Conservation (phyloP, 805 yeast species). For the Suhomyces sp. region DNA sequence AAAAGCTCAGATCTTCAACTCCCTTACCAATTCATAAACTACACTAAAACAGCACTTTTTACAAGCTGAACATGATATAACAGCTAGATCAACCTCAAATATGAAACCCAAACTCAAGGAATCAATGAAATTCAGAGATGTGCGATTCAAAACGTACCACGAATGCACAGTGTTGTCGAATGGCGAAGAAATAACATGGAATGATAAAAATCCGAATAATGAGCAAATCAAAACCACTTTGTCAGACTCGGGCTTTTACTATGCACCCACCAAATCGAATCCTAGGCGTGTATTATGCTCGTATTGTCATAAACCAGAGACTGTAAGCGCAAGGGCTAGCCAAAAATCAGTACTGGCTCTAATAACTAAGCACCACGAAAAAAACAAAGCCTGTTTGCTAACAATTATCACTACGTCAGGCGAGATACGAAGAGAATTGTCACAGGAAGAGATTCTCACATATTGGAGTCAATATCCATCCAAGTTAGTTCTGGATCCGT, state of each 20-base stretch:
- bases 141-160: slow-evolving; percentile 18
- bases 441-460: neutral
- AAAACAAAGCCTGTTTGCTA: slow-evolving; percentile 8
- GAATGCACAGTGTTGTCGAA: slow-evolving; percentile 19
- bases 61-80: neutral
- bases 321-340: slow-evolving; percentile 1
- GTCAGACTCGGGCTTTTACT: slow-evolving; percentile 62
- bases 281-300: slow-evolving; percentile 57
- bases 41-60: neutral
- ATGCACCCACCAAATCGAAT: slow-evolving; percentile 46
- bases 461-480: slow-evolving; percentile 10
- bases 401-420: slow-evolving; percentile 11
- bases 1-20: neutral
- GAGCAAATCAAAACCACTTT: slow-evolving; percentile 25
- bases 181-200: slow-evolving; percentile 24
- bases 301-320: slow-evolving; percentile 37
- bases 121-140: slow-evolving; percentile 13
- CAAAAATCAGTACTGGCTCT: slow-evolving; percentile 1
- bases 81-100: neutral
- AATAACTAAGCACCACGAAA: slow-evolving; percentile 7
- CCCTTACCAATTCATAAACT: neutral
- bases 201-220: slow-evolving; percentile 10
- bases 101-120: slow-evolving; percentile 10
- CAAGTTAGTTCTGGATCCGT: slow-evolving; percentile 6
- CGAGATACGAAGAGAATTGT: slow-evolving; percentile 6